These are phyloP conservation scores for Leptographium flavum DNA, from an alignment of 2,329 filamentous ascomycete species.

Conservation along the genomic window DNA sequence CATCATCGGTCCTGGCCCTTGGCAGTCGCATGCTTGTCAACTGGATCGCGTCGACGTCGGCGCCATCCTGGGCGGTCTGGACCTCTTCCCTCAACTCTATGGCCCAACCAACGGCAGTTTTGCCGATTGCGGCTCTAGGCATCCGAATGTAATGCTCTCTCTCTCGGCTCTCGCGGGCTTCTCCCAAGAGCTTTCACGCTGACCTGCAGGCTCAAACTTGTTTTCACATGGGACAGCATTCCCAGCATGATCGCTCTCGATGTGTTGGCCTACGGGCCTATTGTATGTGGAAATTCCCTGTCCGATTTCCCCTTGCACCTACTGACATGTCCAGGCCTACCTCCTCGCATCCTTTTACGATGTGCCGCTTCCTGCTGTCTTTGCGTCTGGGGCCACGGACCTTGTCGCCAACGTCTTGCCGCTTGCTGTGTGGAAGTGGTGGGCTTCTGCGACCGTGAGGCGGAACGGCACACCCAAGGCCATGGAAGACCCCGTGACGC, in stretches of 20 bases:
- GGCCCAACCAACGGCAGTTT: neutral
- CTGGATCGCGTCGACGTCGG: neutral
- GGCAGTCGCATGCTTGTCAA: neutral
- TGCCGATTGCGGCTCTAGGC: neutral
- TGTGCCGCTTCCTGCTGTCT: slow-evolving; percentile 22
- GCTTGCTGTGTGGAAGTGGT: slow-evolving; percentile 1
- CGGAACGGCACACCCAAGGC: neutral
- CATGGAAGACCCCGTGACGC: neutral
- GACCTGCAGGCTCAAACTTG: slow-evolving; percentile 47
- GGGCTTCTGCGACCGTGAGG: too few relatives aligned
- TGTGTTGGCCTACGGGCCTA: slow-evolving; percentile 60
- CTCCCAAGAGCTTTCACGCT: neutral
- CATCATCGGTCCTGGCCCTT: neutral
- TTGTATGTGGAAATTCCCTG: slow-evolving; percentile 33
- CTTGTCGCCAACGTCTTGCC: slow-evolving; percentile 3
- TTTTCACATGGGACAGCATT: slow-evolving; percentile 54
- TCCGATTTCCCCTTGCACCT: slow-evolving; percentile 1
- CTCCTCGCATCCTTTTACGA: slow-evolving; percentile 68
- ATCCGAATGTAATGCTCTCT: slow-evolving; percentile 3
- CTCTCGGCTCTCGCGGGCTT: neutral
- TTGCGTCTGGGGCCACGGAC: neutral
- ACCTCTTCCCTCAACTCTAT: neutral
- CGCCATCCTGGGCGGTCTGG: slow-evolving; percentile 2
- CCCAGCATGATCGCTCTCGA: slow-evolving; percentile 52
- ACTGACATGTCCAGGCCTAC: slow-evolving; percentile 36